phyloP scores from a whole-genome alignment of 2,329 filamentous ascomycete genomes.

The Diaporthe vexans region DNA sequence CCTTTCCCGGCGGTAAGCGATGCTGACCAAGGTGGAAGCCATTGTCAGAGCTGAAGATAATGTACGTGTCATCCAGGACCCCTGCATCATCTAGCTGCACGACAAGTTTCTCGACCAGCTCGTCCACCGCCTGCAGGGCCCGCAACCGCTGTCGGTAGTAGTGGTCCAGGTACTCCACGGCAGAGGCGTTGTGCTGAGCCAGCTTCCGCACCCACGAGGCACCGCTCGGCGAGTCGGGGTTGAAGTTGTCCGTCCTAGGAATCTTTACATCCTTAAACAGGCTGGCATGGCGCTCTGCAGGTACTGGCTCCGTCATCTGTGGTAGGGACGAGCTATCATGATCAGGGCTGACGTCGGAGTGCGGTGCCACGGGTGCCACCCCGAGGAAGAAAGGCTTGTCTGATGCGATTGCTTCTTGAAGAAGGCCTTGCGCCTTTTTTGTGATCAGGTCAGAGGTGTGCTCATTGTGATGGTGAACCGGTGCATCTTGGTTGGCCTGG shows the following conservation, averaged over 20 bases:
- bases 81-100: constrained; percentile 61
- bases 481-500: constrained; percentile 68
- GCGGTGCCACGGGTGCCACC: constrained; percentile 71
- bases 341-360: constrained; percentile 63
- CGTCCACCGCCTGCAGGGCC: constrained; percentile 68
- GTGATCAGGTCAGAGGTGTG: constrained; percentile 69
- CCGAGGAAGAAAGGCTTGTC: constrained; percentile 71
- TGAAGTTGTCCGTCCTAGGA: constrained; percentile 76
- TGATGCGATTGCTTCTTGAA: constrained; percentile 65
- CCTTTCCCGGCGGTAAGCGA: constrained; percentile 69
- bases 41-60: constrained; percentile 72
- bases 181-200: constrained; percentile 52
- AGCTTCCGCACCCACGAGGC: constrained; percentile 61
- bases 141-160: constrained; percentile 67
- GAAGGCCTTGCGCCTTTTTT: constrained; percentile 64
- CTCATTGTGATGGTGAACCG: constrained; percentile 67
- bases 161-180: constrained; percentile 61
- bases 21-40: constrained; percentile 73
- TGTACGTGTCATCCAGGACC: constrained; percentile 72
- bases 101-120: constrained; percentile 64
- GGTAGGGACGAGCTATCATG: constrained; percentile 58
- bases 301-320: constrained; percentile 63
- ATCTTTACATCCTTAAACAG: constrained; percentile 72
- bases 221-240: constrained; percentile 66
- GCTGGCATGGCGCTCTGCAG: constrained; percentile 70